Percentiles rank a stretch among this genome's conserved stretches.
These are phyloP conservation scores for Kernera saxatilis DNA, from an alignment of 345 rosid genomes.

Conservation along the genomic window DNA sequence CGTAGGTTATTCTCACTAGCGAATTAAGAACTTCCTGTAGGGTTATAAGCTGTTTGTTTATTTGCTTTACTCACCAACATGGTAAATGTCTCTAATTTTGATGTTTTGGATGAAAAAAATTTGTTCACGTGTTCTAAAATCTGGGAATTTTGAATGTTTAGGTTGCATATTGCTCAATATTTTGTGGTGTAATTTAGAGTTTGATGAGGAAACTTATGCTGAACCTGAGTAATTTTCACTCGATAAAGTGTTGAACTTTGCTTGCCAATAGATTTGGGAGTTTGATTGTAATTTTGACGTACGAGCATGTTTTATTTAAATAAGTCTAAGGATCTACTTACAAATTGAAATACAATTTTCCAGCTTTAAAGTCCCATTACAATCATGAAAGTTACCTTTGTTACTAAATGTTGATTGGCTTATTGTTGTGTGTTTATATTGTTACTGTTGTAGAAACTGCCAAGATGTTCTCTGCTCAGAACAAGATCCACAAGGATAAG, in stretches of 20 bases:
- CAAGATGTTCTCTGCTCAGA: constrained; percentile 71
- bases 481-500: constrained; percentile 83
- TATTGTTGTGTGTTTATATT: neutral
- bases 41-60: neutral
- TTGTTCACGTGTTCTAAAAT: neutral
- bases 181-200: neutral
- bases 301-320: too few species aligned
- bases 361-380: neutral
- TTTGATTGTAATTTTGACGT: too few species aligned
- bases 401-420: neutral
- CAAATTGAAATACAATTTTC: neutral
- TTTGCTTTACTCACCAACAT: neutral
- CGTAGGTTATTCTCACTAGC: neutral
- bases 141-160: neutral
- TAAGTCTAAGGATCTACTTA: neutral
- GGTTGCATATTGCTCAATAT: neutral
- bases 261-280: too few species aligned
- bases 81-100: neutral
- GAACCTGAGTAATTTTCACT: too few species aligned
- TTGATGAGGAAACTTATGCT: neutral
- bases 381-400: neutral
- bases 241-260: too few species aligned
- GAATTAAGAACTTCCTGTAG: neutral
- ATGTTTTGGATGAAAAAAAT: neutral
- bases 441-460: constrained; percentile 30